Percentiles rank a stretch among this genome's conserved stretches.
Conservation (phyloP, 2,329 filamentous ascomycete genomes). For the Diaporthe sp. region DNA sequence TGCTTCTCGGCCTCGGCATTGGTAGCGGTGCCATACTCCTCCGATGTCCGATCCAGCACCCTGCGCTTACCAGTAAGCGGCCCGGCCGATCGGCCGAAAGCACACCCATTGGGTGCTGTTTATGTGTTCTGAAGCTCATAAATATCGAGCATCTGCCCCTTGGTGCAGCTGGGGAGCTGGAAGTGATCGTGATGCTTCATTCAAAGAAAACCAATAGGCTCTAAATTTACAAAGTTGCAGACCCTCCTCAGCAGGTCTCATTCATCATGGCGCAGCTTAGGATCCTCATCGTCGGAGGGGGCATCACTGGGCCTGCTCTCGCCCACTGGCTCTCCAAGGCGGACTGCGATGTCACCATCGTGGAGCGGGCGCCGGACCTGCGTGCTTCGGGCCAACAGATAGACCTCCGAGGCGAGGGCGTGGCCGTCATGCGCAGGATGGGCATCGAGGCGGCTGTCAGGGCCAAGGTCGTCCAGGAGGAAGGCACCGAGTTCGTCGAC, state of each 20-base stretch:
- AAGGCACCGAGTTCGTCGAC: constrained; percentile 63
- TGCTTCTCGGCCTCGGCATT: constrained; percentile 26
- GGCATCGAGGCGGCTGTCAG: constrained; percentile 43
- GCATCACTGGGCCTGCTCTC: constrained; percentile 46
- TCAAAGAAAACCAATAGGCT: neutral
- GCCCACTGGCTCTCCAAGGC: constrained; percentile 46
- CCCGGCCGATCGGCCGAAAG: neutral
- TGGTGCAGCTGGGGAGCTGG: neutral
- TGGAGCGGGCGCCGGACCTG: constrained; percentile 47
- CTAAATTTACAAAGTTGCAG: neutral
- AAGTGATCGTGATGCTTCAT: neutral
- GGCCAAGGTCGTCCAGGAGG: constrained; percentile 36
- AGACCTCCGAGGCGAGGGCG: constrained; percentile 47
- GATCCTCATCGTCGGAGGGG: constrained; percentile 42
- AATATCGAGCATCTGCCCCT: neutral
- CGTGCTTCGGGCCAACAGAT: constrained; percentile 47
- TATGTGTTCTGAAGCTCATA: neutral
- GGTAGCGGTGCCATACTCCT: neutral
- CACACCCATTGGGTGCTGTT: neutral
- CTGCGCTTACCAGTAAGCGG: neutral
- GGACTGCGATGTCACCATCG: constrained; percentile 45
- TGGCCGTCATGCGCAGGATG: constrained; percentile 47
- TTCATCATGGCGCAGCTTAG: constrained; percentile 30
- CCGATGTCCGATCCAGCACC: constrained; percentile 18
- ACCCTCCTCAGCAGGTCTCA: neutral